Conservation (phyloP, 2,329 filamentous ascomycete genomes). For the Phialemoniopsis sp. region DNA sequence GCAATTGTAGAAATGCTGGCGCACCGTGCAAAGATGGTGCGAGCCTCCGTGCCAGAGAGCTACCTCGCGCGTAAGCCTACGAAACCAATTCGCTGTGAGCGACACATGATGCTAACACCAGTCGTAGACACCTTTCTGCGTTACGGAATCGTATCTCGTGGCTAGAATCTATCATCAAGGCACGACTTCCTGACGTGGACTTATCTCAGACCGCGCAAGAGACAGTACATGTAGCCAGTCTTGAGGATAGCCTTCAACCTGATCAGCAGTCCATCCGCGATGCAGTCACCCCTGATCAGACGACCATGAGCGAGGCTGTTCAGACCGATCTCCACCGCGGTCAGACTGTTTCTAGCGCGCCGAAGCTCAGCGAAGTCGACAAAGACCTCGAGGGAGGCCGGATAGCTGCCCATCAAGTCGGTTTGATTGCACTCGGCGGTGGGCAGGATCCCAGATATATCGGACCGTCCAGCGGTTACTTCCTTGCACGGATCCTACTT, state of each 20-base stretch:
- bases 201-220: constrained; percentile 17
- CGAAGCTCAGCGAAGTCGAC: too few relatives aligned
- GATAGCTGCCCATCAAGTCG: constrained; percentile 38
- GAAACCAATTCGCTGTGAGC: constrained; percentile 7
- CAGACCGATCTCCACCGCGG: too few relatives aligned
- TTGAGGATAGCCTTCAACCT: constrained; percentile 8
- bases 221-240: constrained; percentile 5
- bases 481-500: constrained; percentile 43
- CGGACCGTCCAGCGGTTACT: constrained; percentile 51
- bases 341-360: background rate
- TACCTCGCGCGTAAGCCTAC: constrained; percentile 33
- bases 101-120: constrained; percentile 7
- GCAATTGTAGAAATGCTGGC: constrained; percentile 36
- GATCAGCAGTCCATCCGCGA: background rate
- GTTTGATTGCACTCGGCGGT: constrained; percentile 43
- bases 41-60: constrained; percentile 29
- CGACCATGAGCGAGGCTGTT: too few relatives aligned
- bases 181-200: constrained; percentile 36
- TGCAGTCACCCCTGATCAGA: too few relatives aligned
- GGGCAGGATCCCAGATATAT: constrained; percentile 46
- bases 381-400: too few relatives aligned
- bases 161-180: constrained; percentile 38
- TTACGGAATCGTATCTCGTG: constrained; percentile 36
- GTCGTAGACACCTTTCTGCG: too few relatives aligned
- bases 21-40: constrained; percentile 37